Conservation (phyloP, 148 eudicot species). For the Spergularia marina region DNA sequence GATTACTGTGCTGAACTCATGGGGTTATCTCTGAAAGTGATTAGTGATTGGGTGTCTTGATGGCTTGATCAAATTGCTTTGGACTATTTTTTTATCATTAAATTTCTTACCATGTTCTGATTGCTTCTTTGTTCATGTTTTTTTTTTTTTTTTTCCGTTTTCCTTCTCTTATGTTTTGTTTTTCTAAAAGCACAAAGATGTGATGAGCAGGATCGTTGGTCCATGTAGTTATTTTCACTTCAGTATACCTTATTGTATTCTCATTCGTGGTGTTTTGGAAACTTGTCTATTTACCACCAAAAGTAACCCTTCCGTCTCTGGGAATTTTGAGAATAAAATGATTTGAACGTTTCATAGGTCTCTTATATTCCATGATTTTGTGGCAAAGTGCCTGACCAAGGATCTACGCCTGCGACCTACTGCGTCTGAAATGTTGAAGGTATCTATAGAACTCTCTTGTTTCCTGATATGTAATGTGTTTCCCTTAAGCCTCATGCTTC, state of each 20-base stretch:
- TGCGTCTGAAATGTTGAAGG: conserved; percentile 93
- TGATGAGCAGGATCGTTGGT: not conserved
- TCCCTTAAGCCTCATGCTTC: not conserved
- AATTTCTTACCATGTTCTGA: not conserved
- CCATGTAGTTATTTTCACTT: not conserved
- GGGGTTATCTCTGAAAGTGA: not conserved
- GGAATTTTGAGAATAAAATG: not conserved
- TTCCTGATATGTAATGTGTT: not conserved
- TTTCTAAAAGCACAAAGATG: not conserved
- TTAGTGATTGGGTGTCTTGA: not conserved
- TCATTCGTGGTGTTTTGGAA: not conserved
- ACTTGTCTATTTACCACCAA: not conserved
- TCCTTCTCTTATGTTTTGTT: not conserved
- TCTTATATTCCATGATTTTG: conserved; percentile 92
- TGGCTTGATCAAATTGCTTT: not conserved
- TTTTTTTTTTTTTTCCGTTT: not conserved
- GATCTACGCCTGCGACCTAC: conserved; percentile 91
- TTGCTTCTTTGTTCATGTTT: not conserved
- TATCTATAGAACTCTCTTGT: conserved; percentile 22
- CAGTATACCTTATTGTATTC: not conserved
- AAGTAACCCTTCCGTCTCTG: not conserved
- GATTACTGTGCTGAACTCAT: not conserved
- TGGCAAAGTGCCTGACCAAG: conserved; percentile 95
- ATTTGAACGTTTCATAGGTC: conserved; percentile 54
- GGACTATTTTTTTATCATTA: not conserved